These are phyloP conservation scores for Penicillium glabrum DNA, from an alignment of 2,329 filamentous ascomycete genomes.

Conservation along the genomic window DNA sequence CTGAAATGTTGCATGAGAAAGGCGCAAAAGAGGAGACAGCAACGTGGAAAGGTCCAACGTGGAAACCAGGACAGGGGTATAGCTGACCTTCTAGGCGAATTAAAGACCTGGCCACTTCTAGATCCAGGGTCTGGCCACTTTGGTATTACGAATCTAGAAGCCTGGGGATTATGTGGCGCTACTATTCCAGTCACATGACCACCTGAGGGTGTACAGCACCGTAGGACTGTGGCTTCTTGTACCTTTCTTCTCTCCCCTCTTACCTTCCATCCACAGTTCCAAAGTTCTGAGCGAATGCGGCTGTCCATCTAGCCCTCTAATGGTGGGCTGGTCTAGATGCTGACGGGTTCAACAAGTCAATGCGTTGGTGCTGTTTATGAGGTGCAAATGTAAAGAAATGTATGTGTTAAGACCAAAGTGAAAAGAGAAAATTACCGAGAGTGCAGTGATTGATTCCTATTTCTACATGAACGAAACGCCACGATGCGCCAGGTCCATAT, in stretches of 20 bases:
- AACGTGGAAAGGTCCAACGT: neutral
- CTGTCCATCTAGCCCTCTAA: no score
- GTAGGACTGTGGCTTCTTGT: neutral
- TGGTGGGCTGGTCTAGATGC: neutral
- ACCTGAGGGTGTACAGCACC: neutral
- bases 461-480: conserved; percentile 4
- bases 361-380: no score
- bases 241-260: neutral
- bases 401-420: neutral
- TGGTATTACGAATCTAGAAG: conserved; percentile 2
- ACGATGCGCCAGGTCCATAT: neutral
- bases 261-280: neutral
- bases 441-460: neutral
- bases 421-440: neutral
- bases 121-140: conserved; percentile 2
- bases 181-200: neutral
- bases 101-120: neutral
- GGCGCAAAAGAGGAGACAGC: neutral
- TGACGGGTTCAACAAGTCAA: neutral
- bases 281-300: neutral
- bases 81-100: neutral
- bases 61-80: neutral
- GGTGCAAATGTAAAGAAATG: neutral
- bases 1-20: conserved; percentile 5
- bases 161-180: neutral